Percentiles rank a stretch among this genome's conserved stretches.
Conservation (phyloP, 2,329 filamentous ascomycete species). For the Talaromyces sp. region DNA sequence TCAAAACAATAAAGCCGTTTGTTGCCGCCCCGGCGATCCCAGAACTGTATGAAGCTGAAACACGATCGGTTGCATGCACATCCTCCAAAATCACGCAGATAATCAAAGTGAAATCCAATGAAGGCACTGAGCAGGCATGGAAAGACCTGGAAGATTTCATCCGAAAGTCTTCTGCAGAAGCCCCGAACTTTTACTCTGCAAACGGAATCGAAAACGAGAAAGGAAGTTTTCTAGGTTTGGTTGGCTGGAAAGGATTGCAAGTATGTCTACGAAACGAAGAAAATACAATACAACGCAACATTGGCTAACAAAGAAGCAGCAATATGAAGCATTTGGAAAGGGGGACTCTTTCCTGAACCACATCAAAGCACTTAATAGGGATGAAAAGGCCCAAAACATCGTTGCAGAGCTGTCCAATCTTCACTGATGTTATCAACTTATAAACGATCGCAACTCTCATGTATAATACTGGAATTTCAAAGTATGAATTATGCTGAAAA, state of each 20-base stretch:
- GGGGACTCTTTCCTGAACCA: not conserved
- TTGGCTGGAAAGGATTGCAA: not conserved
- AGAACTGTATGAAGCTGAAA: not conserved
- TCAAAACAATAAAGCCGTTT: not conserved
- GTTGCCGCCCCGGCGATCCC: not conserved
- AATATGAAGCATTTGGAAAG: not conserved
- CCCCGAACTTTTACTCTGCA: not conserved
- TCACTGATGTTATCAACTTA: not conserved
- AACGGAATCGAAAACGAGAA: not conserved
- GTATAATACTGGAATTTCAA: not conserved
- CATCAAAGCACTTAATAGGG: not conserved
- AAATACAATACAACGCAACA: not conserved
- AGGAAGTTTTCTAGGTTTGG: not conserved
- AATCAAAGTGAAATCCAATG: not conserved
- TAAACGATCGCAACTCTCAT: not conserved
- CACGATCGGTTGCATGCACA: not conserved
- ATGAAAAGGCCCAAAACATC: not conserved
- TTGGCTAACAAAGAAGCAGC: not conserved
- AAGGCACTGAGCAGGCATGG: not conserved
- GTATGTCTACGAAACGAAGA: not conserved
- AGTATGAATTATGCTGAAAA: not conserved
- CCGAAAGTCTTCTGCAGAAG: not conserved
- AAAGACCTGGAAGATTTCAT: not conserved
- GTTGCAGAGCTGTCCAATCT: not conserved
- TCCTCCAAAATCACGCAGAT: not conserved